Conservation (phyloP, 805 yeast genomes). For the Zygotorulaspora florentina region DNA sequence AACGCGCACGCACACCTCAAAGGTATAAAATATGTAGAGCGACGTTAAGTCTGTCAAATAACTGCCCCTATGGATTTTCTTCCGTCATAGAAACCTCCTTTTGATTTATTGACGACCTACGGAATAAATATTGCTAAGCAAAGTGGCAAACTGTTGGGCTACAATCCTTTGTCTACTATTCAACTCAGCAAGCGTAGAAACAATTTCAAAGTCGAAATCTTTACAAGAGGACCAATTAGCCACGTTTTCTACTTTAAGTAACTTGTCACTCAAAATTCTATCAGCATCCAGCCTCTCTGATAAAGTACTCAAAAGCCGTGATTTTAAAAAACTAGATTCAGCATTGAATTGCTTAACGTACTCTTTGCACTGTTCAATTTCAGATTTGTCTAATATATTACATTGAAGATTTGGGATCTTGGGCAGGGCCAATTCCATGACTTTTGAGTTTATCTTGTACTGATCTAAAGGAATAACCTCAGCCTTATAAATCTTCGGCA, state of each 20-base stretch:
- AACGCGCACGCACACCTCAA: constrained; percentile 8
- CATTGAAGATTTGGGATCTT: constrained; percentile 20
- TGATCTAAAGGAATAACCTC: constrained; percentile 17
- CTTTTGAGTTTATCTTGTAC: constrained; percentile 13
- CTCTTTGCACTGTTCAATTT: constrained; percentile 20
- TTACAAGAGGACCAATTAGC: constrained; percentile 16
- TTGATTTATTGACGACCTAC: constrained; percentile 2
- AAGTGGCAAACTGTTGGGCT: constrained; percentile 18
- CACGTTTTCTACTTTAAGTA: constrained; percentile 24
- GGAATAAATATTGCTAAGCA: constrained; percentile 16
- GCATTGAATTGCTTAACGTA: constrained; percentile 18
- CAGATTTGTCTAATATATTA: constrained; percentile 15
- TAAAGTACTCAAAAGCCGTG: constrained; percentile 14
- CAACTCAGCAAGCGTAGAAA: constrained; percentile 22
- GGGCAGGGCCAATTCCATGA: constrained; percentile 15
- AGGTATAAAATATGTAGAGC: background rate
- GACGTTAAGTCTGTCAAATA: background rate
- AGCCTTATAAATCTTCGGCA: constrained; percentile 27
- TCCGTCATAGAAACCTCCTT: too few relatives aligned
- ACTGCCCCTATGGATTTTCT: too few relatives aligned
- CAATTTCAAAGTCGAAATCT: constrained; percentile 21
- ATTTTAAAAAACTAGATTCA: constrained; percentile 19
- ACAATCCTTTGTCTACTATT: constrained; percentile 25
- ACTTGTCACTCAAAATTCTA: constrained; percentile 14
- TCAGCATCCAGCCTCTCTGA: constrained; percentile 23